These are phyloP conservation scores for Mycothermus thermophilus DNA, from an alignment of 495 filamentous ascomycete species.

Conservation along the genomic window DNA sequence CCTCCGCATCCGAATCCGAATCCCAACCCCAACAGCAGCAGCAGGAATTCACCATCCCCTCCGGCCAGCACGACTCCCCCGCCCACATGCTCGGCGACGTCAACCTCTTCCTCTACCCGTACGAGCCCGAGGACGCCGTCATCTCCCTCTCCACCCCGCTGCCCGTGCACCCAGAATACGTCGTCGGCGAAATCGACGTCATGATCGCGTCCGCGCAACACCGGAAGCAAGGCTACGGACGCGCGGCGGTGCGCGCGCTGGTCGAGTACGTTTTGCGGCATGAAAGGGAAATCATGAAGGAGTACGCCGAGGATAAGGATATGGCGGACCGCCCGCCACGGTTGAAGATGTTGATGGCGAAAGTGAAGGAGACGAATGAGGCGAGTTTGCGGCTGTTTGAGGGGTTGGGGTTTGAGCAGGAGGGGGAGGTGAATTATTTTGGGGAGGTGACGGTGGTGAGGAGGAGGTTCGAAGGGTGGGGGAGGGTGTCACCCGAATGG, in stretches of 20 bases:
- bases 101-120: constrained; percentile 60
- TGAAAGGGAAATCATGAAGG: constrained; percentile 37
- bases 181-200: constrained; percentile 68
- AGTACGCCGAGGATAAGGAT: constrained; percentile 33
- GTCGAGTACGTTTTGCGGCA: constrained; percentile 46
- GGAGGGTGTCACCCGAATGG: too few species aligned
- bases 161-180: constrained; percentile 1
- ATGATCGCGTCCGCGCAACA: constrained; percentile 59
- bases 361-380: constrained; percentile 29
- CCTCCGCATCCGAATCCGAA: not conserved
- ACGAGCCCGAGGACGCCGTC: constrained; percentile 23
- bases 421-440: constrained; percentile 36
- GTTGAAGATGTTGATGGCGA: constrained; percentile 30
- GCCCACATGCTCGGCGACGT: constrained; percentile 68
- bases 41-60: constrained; percentile 15
- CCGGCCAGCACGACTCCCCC: constrained; percentile 36
- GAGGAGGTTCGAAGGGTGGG: too few species aligned
- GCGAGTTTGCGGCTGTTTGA: constrained; percentile 31
- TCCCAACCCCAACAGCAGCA: too few species aligned
- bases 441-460: constrained; percentile 35
- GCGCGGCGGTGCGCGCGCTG: constrained; percentile 51
- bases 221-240: constrained; percentile 52
- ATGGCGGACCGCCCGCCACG: not conserved
- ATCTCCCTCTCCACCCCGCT: constrained; percentile 3
- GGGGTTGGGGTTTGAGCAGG: constrained; percentile 31